phyloP scores from a whole-genome alignment of 306 rosid species.

The Dryas octopetala region DNA sequence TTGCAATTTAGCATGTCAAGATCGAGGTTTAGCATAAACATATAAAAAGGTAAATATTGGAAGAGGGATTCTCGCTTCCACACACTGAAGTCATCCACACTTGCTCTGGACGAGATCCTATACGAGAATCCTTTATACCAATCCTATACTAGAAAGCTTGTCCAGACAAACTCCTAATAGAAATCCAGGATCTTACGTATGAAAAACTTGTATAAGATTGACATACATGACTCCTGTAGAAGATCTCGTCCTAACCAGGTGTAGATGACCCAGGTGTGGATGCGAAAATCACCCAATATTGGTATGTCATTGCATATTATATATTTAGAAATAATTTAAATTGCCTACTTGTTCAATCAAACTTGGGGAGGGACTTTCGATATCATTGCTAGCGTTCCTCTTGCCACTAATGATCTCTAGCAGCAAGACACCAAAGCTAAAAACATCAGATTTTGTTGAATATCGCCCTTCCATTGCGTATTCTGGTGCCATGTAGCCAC shows the following conservation, averaged over 20 bases:
- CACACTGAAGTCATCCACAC: too few species aligned
- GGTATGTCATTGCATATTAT: not conserved
- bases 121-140: too few species aligned
- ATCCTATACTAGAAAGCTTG: too few species aligned
- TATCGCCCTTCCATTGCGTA: constrained; percentile 59
- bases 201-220: too few species aligned
- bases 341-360: constrained; percentile 52
- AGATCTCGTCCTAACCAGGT: too few species aligned
- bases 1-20: not conserved
- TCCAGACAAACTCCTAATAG: too few species aligned
- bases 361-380: constrained; percentile 25
- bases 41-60: not conserved
- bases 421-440: constrained; percentile 53
- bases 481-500: constrained; percentile 66
- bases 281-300: too few species aligned
- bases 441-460: constrained; percentile 52
- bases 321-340: not conserved
- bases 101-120: too few species aligned
- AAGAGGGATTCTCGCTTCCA: too few species aligned
- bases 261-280: too few species aligned
- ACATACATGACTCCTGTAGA: too few species aligned
- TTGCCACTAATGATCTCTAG: constrained; percentile 61
- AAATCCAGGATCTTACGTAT: too few species aligned
- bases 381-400: constrained; percentile 40
- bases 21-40: not conserved